Evolutionary conservation across 176 grass and related monocot genomes (phyloP).

Genomic region (Triticum dicoccoides): DNA sequence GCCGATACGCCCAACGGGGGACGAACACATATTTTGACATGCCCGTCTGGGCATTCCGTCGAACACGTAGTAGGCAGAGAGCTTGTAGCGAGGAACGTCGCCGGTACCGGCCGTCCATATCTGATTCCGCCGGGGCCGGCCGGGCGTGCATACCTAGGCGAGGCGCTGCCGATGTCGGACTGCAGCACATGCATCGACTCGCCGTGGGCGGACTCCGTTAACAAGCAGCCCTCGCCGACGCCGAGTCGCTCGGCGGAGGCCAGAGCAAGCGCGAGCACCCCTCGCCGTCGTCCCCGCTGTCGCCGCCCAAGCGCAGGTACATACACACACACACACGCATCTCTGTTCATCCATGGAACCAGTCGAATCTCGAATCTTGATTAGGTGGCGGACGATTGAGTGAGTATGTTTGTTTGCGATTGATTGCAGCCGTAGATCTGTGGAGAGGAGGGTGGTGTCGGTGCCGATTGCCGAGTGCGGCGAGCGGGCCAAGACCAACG

Average conservation of each 20-base stretch:
- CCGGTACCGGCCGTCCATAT: background rate
- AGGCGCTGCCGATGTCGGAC: slow-evolving; percentile 33
- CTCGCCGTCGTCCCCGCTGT: slow-evolving; percentile 43
- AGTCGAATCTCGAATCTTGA: no score
- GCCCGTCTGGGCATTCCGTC: no score
- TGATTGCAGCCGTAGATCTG: slow-evolving; percentile 61
- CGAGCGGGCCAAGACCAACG: slow-evolving; percentile 53
- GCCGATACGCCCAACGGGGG: no score
- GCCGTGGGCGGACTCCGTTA: slow-evolving; percentile 57
- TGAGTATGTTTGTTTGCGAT: background rate
- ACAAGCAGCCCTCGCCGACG: slow-evolving; percentile 41
- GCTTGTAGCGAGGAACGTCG: no score
- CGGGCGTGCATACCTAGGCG: slow-evolving; percentile 34
- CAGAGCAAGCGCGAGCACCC: slow-evolving; percentile 32
- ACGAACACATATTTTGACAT: no score
- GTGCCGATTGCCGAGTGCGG: slow-evolving; percentile 67
- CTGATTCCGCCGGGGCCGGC: background rate
- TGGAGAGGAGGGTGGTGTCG: slow-evolving; percentile 85
- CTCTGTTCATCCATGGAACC: no score
- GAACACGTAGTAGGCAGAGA: no score
- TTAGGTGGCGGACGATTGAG: background rate
- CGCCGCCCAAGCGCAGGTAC: slow-evolving; percentile 80
- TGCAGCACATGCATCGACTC: slow-evolving; percentile 62
- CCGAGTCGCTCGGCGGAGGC: slow-evolving; percentile 32
- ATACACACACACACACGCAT: background rate